Evolutionary conservation across 805 yeast species (phyloP), one percentile per base, ranked within the genome.

Genomic region (Maudiozyma pseudohumilis): DNA sequence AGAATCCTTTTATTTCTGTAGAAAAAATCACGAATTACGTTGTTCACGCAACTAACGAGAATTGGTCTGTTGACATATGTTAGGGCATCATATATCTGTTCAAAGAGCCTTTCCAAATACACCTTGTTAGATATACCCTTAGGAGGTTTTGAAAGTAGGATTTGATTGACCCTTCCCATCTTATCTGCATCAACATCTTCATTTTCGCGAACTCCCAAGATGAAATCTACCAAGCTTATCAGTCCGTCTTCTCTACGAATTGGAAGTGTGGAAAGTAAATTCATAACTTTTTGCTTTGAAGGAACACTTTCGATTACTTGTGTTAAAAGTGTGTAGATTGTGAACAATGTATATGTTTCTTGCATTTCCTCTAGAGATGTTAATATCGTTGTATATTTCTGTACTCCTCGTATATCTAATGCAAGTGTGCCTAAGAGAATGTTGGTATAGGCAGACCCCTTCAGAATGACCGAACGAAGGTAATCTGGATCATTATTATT

Each of bases 71-170:
- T 77, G 6, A 78, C 68, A 43, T 68, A 60, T 4, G 73, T 66
- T 25, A 86, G 63, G 2, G 82, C 56, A 0, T 70, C 69, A 50
- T 73, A 77, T 6, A 80, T 56, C 53, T 89, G 96, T 4, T 42
- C 40, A 5, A 86, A 80, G 5, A 89, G 60, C n/a, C 57, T 64
- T 1, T 61, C 46, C 44, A 76, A 78, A 53, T 85, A 89, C 0
- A 54, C 65, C 0, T 52, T 56, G 0, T 75, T 63, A 1, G 66
- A 39, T 7, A 79, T 50, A 0, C 52, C 49, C 33, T 59, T 61
- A 0, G 96, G 96, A 41, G 96, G 96, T 42, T 77, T 77, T 13
- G 77, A 59, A 21, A 80, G 54, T 12, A 89, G 55, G 2, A 85
- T 67, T 29, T 69, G 70, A n/a, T 82, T 74, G 1, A 84, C 81